Percentiles rank a stretch among this genome's conserved stretches.
These are phyloP conservation scores for Ceraceosorus guamensis DNA, from an alignment of 1,284 basidiomycete species.

Conservation along the genomic window DNA sequence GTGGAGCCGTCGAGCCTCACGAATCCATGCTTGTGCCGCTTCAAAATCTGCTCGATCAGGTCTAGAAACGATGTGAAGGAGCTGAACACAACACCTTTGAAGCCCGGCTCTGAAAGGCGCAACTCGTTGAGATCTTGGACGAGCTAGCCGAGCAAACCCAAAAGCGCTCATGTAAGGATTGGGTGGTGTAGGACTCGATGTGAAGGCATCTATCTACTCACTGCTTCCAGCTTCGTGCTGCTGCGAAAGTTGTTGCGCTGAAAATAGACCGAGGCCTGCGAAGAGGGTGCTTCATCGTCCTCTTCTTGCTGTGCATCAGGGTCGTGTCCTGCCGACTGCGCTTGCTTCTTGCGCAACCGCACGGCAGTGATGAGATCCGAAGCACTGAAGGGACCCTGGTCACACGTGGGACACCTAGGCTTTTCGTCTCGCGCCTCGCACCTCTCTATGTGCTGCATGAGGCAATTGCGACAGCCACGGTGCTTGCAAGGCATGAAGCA, in stretches of 20 bases:
- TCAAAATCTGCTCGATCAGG: constrained; percentile 31
- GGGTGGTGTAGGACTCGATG: too few species aligned
- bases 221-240: constrained; percentile 69
- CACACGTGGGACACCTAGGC: constrained; percentile 48
- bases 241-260: constrained; percentile 74
- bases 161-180: neutral
- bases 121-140: constrained; percentile 60
- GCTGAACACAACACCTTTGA: constrained; percentile 18
- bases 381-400: constrained; percentile 24
- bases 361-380: constrained; percentile 49
- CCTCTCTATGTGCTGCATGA: constrained; percentile 61
- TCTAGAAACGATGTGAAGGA: constrained; percentile 50
- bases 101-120: constrained; percentile 50
- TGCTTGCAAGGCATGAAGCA: constrained; percentile 50
- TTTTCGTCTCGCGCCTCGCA: constrained; percentile 63
- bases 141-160: constrained; percentile 37
- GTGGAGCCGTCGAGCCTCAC: constrained; percentile 76
- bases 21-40: constrained; percentile 23
- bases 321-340: constrained; percentile 37
- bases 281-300: constrained; percentile 10
- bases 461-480: constrained; percentile 67
- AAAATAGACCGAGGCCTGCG: constrained; percentile 56
- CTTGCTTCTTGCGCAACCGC: constrained; percentile 51
- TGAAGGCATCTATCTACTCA: neutral
- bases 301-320: constrained; percentile 44